Base-by-base conservation (phyloP, 192 early-diverging fungal species). In the Lobulomyces angularis region DNA sequence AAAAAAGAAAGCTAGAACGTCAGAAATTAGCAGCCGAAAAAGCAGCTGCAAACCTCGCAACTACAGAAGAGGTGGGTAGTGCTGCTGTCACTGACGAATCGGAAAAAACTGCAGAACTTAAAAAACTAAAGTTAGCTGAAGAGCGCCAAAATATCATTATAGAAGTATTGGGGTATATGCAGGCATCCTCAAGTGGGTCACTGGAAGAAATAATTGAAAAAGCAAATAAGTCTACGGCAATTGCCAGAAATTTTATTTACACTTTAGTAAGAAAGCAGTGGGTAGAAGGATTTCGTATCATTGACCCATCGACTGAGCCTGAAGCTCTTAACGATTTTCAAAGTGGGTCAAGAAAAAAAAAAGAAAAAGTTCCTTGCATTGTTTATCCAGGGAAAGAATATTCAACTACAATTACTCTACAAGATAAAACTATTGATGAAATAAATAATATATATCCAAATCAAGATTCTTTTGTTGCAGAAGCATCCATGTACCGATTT, bases 121-220 rank as follows among this genome's bases (percentile, higher is more conserved):
- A 41, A 19, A 41, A 53, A 22, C 16, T 37, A 17, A 19, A 27
- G 3, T 37, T 43, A 2, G 62, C 58, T 43, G 41, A 43, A 8
- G 56, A 61, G 33, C 55, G 58, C 27, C 50, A 64, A 35, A 59
- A 66, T 17, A 44, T 63, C 12, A 59, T 68, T 38, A 67, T 67
- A 17, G 69, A 71, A 46, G 49, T 71, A 51, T 46, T 71, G 16
- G 69, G 64, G 6, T 71, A 58, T 45, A 71, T 71, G 69, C 60
- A 71, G 43, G 59, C 69, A n/a, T 64, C 69, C 14, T n/a, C n/a
- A n/a, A 59, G 59, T 41, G 69, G 69, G 18, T 61, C 55, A 44
- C 48, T 71, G n/a, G 61, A 65, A 44, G 69, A 71, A 34, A 50
- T 65, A 1, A 26, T 41, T 11, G 57, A 57, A 3, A 67, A 67